These are phyloP conservation scores for Azolla pinnata DNA, from an alignment of 75 land plant species.

Conservation along the genomic window DNA sequence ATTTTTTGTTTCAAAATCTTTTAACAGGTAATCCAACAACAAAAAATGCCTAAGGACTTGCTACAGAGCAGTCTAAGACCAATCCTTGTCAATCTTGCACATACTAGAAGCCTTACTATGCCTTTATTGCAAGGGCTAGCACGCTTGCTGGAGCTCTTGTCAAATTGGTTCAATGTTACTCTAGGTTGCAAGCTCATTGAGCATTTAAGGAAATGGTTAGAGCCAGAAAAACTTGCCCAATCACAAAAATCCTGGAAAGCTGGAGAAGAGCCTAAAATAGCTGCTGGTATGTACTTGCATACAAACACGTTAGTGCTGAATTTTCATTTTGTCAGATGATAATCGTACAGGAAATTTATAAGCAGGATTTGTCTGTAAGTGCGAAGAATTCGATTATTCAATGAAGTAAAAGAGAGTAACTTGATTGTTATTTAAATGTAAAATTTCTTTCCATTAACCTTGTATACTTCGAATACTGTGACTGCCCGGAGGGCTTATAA, in stretches of 20 bases:
- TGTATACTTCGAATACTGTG: no score
- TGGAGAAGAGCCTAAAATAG: constrained; percentile 98
- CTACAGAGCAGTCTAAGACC: constrained; percentile 95
- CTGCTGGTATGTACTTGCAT: constrained; percentile 58
- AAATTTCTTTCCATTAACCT: no score
- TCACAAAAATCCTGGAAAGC: constrained; percentile 89
- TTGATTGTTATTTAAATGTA: no score
- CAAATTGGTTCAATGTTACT: constrained; percentile 99
- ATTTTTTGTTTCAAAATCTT: constrained; percentile 6
- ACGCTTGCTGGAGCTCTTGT: constrained; percentile 83
- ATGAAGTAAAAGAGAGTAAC: no score
- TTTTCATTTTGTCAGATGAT: not conserved
- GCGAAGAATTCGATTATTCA: no score
- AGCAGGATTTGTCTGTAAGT: no score
- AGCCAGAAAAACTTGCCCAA: constrained; percentile 96
- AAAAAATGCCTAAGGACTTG: constrained; percentile 94
- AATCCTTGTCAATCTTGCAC: constrained; percentile 86
- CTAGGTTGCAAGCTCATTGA: constrained; percentile 89
- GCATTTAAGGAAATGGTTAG: constrained; percentile 94
- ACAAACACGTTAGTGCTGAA: not conserved
- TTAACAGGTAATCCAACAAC: constrained; percentile 86
- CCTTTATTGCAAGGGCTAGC: constrained; percentile 96
- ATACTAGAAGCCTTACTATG: constrained; percentile 83
- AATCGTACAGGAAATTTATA: no score
- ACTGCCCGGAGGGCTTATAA: no score